Evolutionary conservation across 371 early-diverging fungal species (phyloP).

Genomic region (Coelomomyces lativittatus): DNA sequence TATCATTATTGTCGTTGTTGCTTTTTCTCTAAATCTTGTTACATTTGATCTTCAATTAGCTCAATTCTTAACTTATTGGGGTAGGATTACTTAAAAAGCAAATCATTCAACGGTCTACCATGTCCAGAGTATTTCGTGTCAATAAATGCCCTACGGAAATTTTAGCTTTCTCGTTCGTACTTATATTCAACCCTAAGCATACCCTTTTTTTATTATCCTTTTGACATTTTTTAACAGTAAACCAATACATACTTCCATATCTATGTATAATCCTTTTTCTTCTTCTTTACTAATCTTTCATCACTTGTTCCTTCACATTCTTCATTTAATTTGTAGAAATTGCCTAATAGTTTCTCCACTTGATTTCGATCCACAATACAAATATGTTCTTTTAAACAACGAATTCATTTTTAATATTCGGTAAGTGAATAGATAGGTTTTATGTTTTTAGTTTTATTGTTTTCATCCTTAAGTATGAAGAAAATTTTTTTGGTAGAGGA

Average conservation of each 20-base stretch:
- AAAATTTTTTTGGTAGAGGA: too few relatives aligned
- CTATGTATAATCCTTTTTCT: not conserved
- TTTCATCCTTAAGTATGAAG: too few relatives aligned
- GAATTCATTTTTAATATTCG: conserved; percentile 56
- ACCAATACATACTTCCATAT: not conserved
- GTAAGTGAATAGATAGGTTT: conserved; percentile 27
- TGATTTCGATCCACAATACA: conserved; percentile 46
- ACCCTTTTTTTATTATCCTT: too few relatives aligned
- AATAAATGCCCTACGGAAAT: conserved; percentile 40
- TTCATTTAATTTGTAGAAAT: conserved; percentile 15
- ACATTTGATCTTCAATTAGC: too few relatives aligned
- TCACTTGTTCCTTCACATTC: not conserved
- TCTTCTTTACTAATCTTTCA: not conserved
- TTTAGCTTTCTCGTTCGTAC: conserved; percentile 39
- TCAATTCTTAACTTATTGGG: too few relatives aligned
- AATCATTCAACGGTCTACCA: too few relatives aligned
- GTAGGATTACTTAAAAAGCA: too few relatives aligned
- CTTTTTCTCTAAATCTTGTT: too few relatives aligned
- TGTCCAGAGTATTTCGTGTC: conserved; percentile 10
- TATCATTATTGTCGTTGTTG: too few relatives aligned
- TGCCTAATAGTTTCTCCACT: conserved; percentile 48
- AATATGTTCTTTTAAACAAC: conserved; percentile 56
- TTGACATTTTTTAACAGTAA: not conserved
- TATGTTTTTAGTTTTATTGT: too few relatives aligned
- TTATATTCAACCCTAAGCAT: too few relatives aligned